Base-by-base conservation (phyloP, 345 rosid genomes). In the Durio zibethinus region DNA sequence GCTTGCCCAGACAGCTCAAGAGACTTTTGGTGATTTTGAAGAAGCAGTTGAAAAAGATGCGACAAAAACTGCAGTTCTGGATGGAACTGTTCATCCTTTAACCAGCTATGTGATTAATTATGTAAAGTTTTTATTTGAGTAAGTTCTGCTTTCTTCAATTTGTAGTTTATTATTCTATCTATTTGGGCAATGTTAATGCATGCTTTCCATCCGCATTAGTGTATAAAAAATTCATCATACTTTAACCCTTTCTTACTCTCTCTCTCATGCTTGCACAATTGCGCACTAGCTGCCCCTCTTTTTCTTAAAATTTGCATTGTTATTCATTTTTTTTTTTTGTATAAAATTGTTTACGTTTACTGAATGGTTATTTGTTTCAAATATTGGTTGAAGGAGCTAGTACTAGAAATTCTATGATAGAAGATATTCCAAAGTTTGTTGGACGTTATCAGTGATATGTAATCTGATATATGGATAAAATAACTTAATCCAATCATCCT, bases 11-110 rank as follows among this genome's bases (percentile, higher is more conserved):
- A 93, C 99, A 64, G 97, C 97, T 83, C 93, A 93, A 82, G 97
- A 93, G 65, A 96, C 99, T 78, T 93, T 93, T 77, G 97, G 99
- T 80, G 99, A 93, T 91, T 95, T 95, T 61, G 97, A 93, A 88
- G 98, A 92, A 84, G 98, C 97, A 29, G 98, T 95, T 83, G 99
- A 93, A 80, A 95, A 92, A 81, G 99, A 95, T 85, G 94, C 99
- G 8, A 93, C 99, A 72, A 93, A 91, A 83, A 95, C 94, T 15
- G 93, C 92, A 66, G 99, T 93, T 47, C 77, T 79, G 50, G 99
- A 95, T 83, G 99, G 99, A 66, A 95, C 98, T 59, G 99, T 95
- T 63, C 99, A 95, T 83, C 99, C 99, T 52, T 77, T 95, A 85
- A 95, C 99, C 31, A 95, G 98, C 88, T 95, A 95, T 78, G 99